Evolutionary conservation across 805 yeast genomes (phyloP).

Genomic region (Myxozyma neotropica): DNA sequence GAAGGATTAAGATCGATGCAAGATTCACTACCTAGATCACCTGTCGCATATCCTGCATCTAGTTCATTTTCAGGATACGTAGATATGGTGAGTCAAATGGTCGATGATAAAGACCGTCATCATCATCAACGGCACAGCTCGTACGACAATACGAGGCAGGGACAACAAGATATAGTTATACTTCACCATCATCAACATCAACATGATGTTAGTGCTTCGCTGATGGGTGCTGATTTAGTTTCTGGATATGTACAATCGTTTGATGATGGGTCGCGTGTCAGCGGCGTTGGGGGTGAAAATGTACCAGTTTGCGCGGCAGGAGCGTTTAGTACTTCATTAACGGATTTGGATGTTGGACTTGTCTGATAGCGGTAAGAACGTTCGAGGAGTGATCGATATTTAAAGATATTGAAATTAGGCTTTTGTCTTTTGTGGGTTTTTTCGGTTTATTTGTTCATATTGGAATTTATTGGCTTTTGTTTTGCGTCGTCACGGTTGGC

Average conservation of each 20-base stretch:
- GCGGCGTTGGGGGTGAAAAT: neutral
- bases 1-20: constrained; percentile 1
- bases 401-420: too few species aligned
- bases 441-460: too few species aligned
- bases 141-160: neutral
- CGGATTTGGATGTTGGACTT: neutral
- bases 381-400: neutral
- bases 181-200: neutral
- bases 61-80: too few species aligned
- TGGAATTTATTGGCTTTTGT: neutral
- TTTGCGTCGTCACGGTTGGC: neutral
- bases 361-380: neutral
- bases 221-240: neutral
- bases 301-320: neutral
- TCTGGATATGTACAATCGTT: neutral
- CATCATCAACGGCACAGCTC: neutral
- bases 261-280: neutral
- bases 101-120: neutral
- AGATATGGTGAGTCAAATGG: neutral
- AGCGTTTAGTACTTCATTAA: neutral
- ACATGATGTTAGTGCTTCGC: neutral
- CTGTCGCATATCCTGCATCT: neutral
- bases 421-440: too few species aligned
- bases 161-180: neutral
- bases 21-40: neutral